A percentile compares a stretch with the other conserved stretches of the same genome.
Conservation (phyloP, 345 rosid genomes). For the Eucalyptus dawsonii region DNA sequence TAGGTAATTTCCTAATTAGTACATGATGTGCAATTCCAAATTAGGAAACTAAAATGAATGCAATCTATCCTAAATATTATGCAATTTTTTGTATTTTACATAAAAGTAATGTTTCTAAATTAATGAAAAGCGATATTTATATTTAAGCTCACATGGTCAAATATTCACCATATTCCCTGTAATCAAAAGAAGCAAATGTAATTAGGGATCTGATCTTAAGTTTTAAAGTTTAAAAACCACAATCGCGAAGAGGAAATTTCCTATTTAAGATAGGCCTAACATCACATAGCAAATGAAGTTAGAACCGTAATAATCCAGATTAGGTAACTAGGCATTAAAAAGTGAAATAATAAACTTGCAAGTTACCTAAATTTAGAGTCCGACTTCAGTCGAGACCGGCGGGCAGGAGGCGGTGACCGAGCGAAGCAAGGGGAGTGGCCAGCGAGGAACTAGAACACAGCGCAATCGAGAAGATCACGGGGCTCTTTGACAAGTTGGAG, state of each 20-base stretch:
- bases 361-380: neutral
- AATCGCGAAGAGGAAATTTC: neutral
- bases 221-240: neutral
- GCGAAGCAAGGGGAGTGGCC: neutral
- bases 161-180: neutral
- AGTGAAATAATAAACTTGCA: neutral
- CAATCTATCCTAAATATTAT: neutral
- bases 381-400: neutral
- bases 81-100: neutral
- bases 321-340: neutral
- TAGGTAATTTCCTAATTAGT: neutral
- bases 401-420: neutral
- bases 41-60: neutral
- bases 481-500: neutral
- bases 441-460: neutral
- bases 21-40: neutral
- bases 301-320: neutral
- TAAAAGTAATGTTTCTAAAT: neutral
- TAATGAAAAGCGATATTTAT: neutral
- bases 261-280: neutral
- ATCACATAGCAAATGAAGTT: neutral
- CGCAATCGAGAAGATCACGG: neutral
- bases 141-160: neutral
- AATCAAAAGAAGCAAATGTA: neutral
- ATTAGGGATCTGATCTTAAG: neutral